Percentiles rank a stretch among this genome's conserved stretches.
Conservation (phyloP, 139 green algal species). For the Coelastrella sp. region DNA sequence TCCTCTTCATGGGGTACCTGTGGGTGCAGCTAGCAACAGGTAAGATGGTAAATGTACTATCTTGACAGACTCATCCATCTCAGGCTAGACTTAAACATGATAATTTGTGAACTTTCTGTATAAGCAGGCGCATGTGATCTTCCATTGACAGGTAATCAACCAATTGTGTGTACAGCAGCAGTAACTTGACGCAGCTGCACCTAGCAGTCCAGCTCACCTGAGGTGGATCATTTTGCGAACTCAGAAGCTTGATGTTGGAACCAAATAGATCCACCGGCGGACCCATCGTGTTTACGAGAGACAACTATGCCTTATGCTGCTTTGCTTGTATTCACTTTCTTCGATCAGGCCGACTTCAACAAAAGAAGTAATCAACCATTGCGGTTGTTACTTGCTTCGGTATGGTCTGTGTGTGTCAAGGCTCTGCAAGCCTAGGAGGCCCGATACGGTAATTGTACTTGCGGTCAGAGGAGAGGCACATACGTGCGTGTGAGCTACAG, state of each 20-base stretch:
- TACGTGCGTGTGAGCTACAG: no score
- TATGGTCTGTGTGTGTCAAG: no score
- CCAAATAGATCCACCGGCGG: constrained; percentile 8
- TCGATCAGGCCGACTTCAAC: no score
- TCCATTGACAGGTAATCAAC: background rate
- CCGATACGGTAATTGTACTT: no score
- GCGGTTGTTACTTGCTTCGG: no score
- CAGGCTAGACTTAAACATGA: background rate
- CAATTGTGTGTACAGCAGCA: background rate
- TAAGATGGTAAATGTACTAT: background rate
- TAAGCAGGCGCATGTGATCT: background rate
- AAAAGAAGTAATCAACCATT: no score
- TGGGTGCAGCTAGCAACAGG: background rate
- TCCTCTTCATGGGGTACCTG: constrained; percentile 18
- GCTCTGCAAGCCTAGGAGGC: no score
- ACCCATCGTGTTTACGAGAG: background rate
- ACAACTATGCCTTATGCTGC: no score
- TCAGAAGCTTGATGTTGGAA: background rate
- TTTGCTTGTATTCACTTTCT: no score
- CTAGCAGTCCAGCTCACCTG: background rate
- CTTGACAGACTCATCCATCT: background rate
- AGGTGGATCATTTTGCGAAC: constrained; percentile 24
- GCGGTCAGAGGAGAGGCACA: no score
- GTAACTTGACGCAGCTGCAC: background rate
- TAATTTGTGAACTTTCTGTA: background rate